Evolutionary conservation across 768 basidiomycete genomes (phyloP).

Genomic region (Hygrocybe coccinea): DNA sequence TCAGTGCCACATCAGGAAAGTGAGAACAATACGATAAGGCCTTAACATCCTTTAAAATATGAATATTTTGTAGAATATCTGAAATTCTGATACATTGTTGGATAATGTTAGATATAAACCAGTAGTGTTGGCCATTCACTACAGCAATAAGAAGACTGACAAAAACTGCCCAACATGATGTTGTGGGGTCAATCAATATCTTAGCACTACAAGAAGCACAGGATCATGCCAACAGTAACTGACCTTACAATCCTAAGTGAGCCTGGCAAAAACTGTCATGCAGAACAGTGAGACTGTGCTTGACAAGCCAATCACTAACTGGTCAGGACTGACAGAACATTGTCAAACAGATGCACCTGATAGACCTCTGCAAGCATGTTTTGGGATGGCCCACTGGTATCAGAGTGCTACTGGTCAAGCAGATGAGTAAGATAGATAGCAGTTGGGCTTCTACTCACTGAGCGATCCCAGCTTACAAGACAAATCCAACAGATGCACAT

Average conservation of each 20-base stretch:
- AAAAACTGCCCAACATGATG: background rate
- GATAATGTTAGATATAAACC: background rate
- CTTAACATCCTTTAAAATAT: background rate
- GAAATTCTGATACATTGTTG: background rate
- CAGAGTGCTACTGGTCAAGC: too few species aligned
- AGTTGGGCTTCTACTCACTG: too few species aligned
- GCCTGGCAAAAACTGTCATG: background rate
- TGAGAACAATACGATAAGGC: constrained; percentile 1
- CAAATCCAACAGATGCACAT: too few species aligned
- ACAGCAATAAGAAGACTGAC: background rate
- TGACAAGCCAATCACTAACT: background rate
- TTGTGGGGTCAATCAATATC: background rate
- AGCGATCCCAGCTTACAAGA: too few species aligned
- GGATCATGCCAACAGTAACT: background rate
- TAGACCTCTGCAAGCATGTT: background rate
- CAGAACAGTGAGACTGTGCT: background rate
- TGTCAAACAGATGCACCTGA: background rate
- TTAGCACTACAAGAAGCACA: background rate
- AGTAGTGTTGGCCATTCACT: background rate
- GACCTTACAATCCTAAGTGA: background rate
- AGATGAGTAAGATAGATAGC: too few species aligned
- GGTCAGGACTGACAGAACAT: background rate
- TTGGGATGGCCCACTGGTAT: too few species aligned
- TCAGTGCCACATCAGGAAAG: background rate
- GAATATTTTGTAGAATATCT: background rate